Percentiles rank a stretch among this genome's conserved stretches.
phyloP scores from a whole-genome alignment of 352 stramenopile species.

The Nothophytophthora sp. region DNA sequence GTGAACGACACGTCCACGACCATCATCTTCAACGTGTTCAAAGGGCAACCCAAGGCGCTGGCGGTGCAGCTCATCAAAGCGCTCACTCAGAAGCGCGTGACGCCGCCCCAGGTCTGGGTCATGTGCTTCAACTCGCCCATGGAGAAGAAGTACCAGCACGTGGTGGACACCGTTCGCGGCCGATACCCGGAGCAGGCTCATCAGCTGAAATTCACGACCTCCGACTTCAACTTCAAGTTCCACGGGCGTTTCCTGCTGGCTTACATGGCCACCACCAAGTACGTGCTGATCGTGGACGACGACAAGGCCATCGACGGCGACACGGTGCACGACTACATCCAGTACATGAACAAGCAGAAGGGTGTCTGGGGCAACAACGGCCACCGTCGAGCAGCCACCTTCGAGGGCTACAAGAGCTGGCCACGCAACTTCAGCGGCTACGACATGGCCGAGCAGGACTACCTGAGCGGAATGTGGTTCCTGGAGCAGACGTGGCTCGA shows the following conservation, averaged over 20 bases:
- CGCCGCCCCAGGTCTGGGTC: conserved; percentile 54
- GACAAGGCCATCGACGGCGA: conserved; percentile 48
- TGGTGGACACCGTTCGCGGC: conserved; percentile 34
- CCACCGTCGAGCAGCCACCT: conserved; percentile 40
- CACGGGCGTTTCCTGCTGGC: conserved; percentile 51
- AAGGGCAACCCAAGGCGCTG: conserved; percentile 44
- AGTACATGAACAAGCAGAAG: conserved; percentile 37
- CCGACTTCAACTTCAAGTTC: conserved; percentile 58
- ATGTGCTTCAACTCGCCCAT: conserved; percentile 62
- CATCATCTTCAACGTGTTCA: conserved; percentile 79
- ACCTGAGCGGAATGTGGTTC: conserved; percentile 71
- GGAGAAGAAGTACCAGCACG: conserved; percentile 37
- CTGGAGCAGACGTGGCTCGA: conserved; percentile 63
- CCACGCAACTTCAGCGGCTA: conserved; percentile 33
- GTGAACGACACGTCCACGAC: conserved; percentile 55
- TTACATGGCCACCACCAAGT: conserved; percentile 59
- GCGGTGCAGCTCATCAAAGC: conserved; percentile 45
- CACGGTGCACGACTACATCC: conserved; percentile 43
- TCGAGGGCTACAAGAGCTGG: conserved; percentile 57
- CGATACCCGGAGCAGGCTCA: conserved; percentile 20
- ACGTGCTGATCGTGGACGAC: conserved; percentile 50
- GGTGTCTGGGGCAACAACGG: conserved; percentile 59
- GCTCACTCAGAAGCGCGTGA: conserved; percentile 33
- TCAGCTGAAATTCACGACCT: conserved; percentile 41
- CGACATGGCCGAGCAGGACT: conserved; percentile 52